These are phyloP conservation scores for Monsonia emarginata DNA, from an alignment of 441 rosid species.

Conservation along the genomic window DNA sequence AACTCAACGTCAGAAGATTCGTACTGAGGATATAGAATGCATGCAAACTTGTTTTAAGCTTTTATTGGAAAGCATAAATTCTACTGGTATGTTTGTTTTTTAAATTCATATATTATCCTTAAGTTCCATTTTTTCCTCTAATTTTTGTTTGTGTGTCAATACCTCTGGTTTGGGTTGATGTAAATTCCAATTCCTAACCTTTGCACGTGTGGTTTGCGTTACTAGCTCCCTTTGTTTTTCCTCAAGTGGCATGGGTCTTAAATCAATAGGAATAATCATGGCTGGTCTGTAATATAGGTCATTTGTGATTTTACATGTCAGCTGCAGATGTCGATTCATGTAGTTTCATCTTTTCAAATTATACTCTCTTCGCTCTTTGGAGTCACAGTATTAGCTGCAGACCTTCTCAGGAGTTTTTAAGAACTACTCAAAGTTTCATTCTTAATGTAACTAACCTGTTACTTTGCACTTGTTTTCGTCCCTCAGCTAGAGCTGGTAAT, in stretches of 20 bases:
- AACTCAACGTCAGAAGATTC: slow-evolving; percentile 32
- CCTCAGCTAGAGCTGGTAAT: not conserved
- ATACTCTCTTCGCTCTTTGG: not conserved
- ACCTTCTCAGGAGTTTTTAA: not conserved
- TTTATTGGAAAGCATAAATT: slow-evolving; percentile 63
- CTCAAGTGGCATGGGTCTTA: not conserved
- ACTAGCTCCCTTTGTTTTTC: not conserved
- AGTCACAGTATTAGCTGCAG: not conserved
- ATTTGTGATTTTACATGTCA: not conserved
- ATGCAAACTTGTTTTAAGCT: slow-evolving; percentile 56
- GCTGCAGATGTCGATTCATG: not conserved
- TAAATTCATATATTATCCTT: not conserved
- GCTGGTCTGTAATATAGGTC: not conserved
- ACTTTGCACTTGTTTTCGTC: not conserved
- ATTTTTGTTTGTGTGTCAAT: not conserved
- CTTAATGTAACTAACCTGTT: not conserved
- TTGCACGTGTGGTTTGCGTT: not conserved
- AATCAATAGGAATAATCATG: not conserved
- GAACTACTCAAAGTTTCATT: not conserved
- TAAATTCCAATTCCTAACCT: slow-evolving; percentile 1
- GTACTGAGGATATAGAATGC: slow-evolving; percentile 41
- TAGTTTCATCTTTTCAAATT: not conserved
- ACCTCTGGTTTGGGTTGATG: not conserved
- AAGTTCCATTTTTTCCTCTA: not conserved
- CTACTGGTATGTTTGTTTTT: slow-evolving; percentile 46